A percentile compares a stretch with the other conserved stretches of the same genome.
Evolutionary conservation across 768 basidiomycete species (phyloP).

Genomic region (Boletus speciosus): DNA sequence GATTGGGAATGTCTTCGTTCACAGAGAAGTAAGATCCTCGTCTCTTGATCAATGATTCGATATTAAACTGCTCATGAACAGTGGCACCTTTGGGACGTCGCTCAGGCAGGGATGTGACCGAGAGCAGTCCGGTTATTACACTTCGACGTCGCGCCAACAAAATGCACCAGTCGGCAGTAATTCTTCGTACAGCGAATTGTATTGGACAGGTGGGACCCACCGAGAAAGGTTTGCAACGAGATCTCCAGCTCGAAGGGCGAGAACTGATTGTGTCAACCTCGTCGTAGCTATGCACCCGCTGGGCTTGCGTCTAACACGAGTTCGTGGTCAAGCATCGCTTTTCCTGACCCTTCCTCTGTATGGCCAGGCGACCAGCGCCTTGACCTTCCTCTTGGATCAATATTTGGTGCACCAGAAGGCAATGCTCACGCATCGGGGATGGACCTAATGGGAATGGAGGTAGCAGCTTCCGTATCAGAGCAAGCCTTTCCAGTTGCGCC

Average conservation of each 20-base stretch:
- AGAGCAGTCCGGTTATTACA: not conserved
- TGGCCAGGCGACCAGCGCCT: not conserved
- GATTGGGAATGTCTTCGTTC: slow-evolving; percentile 4
- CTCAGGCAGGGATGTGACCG: not conserved
- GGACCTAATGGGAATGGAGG: not conserved
- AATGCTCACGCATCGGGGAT: not conserved
- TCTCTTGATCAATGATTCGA: not conserved
- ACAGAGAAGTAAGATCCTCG: slow-evolving; percentile 7
- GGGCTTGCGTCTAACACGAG: not conserved
- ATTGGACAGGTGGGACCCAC: not conserved
- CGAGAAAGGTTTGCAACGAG: slow-evolving; percentile 14
- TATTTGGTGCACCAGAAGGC: not conserved
- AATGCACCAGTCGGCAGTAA: not conserved
- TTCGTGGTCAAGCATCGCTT: not conserved
- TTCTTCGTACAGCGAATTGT: not conserved
- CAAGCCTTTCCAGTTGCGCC: not conserved
- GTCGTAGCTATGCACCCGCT: not conserved
- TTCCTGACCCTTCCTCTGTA: not conserved
- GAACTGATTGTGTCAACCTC: not conserved
- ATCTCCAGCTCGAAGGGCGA: not conserved
- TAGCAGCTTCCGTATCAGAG: not conserved
- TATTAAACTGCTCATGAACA: not conserved
- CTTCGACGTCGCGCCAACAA: slow-evolving; percentile 2
- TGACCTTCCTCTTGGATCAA: not conserved
- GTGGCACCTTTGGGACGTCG: not conserved